These are phyloP conservation scores for Fusarium solani-melongenae DNA, from an alignment of 2,329 filamentous ascomycete genomes.

Conservation along the genomic window DNA sequence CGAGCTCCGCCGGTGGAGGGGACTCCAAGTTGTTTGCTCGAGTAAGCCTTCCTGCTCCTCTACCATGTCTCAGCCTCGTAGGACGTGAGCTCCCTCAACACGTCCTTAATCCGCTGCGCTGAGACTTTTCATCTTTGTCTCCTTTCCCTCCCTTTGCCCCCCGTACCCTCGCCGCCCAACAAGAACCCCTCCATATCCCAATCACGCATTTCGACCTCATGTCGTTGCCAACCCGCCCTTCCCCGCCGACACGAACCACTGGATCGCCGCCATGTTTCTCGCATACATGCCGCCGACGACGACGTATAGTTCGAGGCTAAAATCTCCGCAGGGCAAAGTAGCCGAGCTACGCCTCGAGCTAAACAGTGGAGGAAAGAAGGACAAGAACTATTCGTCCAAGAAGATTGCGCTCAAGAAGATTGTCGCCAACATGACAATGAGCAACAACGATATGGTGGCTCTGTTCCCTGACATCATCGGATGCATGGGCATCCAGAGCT, in stretches of 20 bases:
- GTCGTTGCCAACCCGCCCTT: constrained; percentile 10
- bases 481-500: constrained; percentile 93
- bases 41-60: constrained; percentile 66
- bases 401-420: constrained; percentile 99
- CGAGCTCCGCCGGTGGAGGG: constrained; percentile 73
- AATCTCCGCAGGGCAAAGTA: constrained; percentile 90
- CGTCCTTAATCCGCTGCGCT: constrained; percentile 5
- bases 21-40: constrained; percentile 99
- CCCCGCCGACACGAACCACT: constrained; percentile 9
- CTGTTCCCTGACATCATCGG: constrained; percentile 94
- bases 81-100: constrained; percentile 21
- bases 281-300: constrained; percentile 61
- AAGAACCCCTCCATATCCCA: not conserved
- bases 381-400: constrained; percentile 94
- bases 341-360: constrained; percentile 95
- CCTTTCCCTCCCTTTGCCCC: not conserved
- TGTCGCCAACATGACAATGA: constrained; percentile 99
- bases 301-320: constrained; percentile 62
- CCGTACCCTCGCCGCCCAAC: not conserved
- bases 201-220: constrained; percentile 15
- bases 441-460: constrained; percentile 99
- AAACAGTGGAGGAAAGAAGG: constrained; percentile 94
- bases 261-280: constrained; percentile 60
- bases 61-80: constrained; percentile 30
- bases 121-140: constrained; percentile 13